phyloP scores from a whole-genome alignment of 306 rosid genomes.

The Dalbergia cultrata region DNA sequence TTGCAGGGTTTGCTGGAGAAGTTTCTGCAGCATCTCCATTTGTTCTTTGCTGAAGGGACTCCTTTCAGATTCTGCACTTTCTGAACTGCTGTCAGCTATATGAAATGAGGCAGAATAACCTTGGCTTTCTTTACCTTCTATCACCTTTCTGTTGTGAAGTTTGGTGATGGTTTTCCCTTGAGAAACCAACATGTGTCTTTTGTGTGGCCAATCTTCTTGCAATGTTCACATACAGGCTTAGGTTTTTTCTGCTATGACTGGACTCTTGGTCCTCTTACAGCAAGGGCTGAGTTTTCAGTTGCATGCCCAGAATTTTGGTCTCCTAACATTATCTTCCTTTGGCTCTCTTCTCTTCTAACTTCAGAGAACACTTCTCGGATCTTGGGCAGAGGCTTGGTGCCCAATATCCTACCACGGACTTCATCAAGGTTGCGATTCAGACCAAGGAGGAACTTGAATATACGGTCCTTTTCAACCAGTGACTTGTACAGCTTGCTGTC shows the following conservation, averaged over 20 bases:
- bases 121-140: too few relatives aligned
- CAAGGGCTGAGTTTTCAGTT: not conserved
- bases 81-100: too few relatives aligned
- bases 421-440: not conserved
- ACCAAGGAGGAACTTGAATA: not conserved
- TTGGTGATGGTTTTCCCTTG: too few relatives aligned
- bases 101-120: too few relatives aligned
- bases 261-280: not conserved
- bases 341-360: not conserved
- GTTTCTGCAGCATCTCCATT: not conserved
- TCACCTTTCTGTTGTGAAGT: not conserved
- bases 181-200: too few relatives aligned
- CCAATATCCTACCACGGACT: not conserved
- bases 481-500: not conserved
- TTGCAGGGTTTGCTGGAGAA: not conserved
- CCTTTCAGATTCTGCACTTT: too few relatives aligned
- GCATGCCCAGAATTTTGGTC: not conserved
- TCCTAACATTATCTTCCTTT: not conserved
- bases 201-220: not conserved
- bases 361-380: not conserved
- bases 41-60: not conserved
- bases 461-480: too few relatives aligned
- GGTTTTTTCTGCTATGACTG: too few relatives aligned
- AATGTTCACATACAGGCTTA: not conserved
- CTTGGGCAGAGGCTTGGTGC: not conserved